Conservation (phyloP, 495 filamentous ascomycete species). For the Tuber aestivum region DNA sequence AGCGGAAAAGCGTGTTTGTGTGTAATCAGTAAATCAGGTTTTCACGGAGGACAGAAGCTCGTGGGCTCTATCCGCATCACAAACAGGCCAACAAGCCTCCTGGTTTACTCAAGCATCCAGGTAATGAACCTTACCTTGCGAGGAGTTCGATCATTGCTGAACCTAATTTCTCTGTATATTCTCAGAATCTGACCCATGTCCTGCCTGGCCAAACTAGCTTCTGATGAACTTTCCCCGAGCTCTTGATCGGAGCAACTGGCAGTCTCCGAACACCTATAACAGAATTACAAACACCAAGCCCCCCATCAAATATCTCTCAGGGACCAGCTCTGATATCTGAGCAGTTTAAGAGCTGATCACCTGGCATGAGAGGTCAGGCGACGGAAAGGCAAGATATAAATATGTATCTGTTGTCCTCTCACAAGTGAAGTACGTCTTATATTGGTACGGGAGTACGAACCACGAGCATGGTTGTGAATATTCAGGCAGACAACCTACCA, state of each 20-base stretch:
- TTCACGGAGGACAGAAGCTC: not conserved
- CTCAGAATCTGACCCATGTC: conserved; percentile 21
- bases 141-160: conserved; percentile 41
- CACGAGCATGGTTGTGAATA: not conserved
- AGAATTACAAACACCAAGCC: not conserved
- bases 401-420: not conserved
- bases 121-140: conserved; percentile 31
- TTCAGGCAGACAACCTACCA: not conserved
- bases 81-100: not conserved
- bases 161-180: conserved; percentile 37
- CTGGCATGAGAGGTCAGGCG: not conserved
- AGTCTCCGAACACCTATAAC: not conserved
- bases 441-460: not conserved
- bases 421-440: not conserved
- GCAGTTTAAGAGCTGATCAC: not conserved
- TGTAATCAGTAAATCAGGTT: conserved; percentile 24
- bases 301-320: not conserved
- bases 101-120: conserved; percentile 1
- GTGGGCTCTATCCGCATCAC: not conserved
- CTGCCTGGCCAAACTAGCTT: not conserved
- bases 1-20: conserved; percentile 37
- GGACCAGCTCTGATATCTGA: not conserved
- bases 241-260: not conserved
- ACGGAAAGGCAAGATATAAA: not conserved
- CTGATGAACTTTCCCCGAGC: not conserved